Evolutionary conservation across 1,284 basidiomycete genomes (phyloP), one percentile per base, ranked within the genome.

Genomic region (Sanghuangporus weigelae): DNA sequence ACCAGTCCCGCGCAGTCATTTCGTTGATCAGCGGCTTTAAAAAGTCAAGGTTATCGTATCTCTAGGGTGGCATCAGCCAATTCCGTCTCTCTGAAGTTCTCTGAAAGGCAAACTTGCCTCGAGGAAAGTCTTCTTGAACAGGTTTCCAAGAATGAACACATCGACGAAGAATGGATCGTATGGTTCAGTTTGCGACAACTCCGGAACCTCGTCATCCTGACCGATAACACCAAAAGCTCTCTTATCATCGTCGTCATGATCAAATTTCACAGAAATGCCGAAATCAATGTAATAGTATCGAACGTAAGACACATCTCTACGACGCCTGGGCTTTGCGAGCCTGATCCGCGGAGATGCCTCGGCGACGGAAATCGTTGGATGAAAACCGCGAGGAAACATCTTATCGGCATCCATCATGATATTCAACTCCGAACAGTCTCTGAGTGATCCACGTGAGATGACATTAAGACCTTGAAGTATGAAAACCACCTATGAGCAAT

Each of bases 271-370:
- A 6, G 79, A 79, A 10, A 79, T 59, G 0, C 77, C 78, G 26
- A 80, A 80, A 60, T 80, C 73, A n/a, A 70, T 70, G 57, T 69
- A 67, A 51, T 73, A 74, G 58, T 78, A 78, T 48, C 66, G 71
- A 2, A 70, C 63, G 4, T 1, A 8, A 10, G 21, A 14, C 19
- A 58, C 21, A 2, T 58, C 57, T 78, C 78, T 10, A 77, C 58
- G 0, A 76, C 77, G 31, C 79, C 80, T 60, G 79, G 69, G 63
- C 65, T 1, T 50, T 31, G 2, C 40, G 42, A 4, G 59, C 3
- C n/a, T 42, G 75, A n/a, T 44, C 26, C 5, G 7, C 14, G 19
- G 1, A 2, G 66, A 23, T 10, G 49, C 49, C 19, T 26, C 49
- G 14, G 26, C 19, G 1, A 51, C 5, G 6, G 8, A 12, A 1